Evolutionary conservation across 805 yeast species (phyloP), one percentile per base, ranked within the genome.

Genomic region (Tanozyma kutaoensis): DNA sequence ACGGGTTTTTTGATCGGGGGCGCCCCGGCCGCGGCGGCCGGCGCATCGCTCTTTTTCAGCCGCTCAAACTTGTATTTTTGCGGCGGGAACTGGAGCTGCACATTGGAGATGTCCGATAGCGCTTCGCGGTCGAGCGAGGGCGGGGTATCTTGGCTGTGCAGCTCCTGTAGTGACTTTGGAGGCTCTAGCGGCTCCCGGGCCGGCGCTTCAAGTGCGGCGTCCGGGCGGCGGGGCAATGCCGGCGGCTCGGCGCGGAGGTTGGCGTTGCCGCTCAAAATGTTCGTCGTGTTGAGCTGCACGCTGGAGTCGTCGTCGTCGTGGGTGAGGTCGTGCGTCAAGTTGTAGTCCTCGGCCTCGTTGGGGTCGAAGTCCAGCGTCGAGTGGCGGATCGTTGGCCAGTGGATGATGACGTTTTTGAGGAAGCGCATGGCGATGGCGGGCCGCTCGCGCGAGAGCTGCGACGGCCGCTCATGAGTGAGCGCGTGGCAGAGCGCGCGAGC

Each of bases 401-500:
- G 43, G 19, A 58, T 68, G 22, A 76, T 39, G 5, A 76, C 36
- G 32, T 68, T 72, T 29, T 61, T 64, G 13, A 73, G 48, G 30
- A 66, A 70, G 25, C 80, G 52, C 14, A 61, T 56, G 1, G 76
- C 71, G 12, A 76, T 58, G 6, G 66, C 55, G 6, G 63, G 36
- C 24, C 59, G 50, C 34, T 72, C 72, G 23, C 61, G 58, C 32
- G 59, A 64, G 13, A 45, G 45, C n/a, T 43, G 40, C 26, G 55
- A 48, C 10, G 48, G 32, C 15, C 48, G 28, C 36, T 67, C 68
- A 24, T 76, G 76, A 30, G 76, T 63, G 18, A 78, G 37, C 10
- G 76, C 62, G 12, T 75, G 70, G 7, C 69, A 57, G 23, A 76
- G 40, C 15, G 69, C 52, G 35, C 58, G 63, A 24, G 76, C 51